These are phyloP conservation scores for Lophium mytilinum DNA, from an alignment of 495 filamentous ascomycete species.

Conservation along the genomic window DNA sequence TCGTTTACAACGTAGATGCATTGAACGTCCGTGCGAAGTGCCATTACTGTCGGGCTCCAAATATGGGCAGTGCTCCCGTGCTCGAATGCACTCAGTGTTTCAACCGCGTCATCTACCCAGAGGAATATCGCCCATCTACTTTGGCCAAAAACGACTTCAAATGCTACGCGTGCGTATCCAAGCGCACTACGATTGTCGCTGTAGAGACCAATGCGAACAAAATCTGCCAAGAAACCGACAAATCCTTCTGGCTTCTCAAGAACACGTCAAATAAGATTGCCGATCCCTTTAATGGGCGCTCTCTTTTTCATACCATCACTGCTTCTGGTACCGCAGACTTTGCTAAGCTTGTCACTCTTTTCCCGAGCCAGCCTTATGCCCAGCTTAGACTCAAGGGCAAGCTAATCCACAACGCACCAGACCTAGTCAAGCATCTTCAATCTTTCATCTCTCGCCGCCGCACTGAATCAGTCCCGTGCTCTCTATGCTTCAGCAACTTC, in stretches of 20 bases:
- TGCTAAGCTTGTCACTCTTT: slow-evolving; percentile 30
- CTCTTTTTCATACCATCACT: slow-evolving; percentile 35
- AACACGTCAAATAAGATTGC: slow-evolving; percentile 29
- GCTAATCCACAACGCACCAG: slow-evolving; percentile 33
- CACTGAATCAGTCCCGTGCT: slow-evolving; percentile 31
- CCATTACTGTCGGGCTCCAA: slow-evolving; percentile 35
- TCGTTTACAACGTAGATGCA: slow-evolving; percentile 35
- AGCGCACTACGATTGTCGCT: slow-evolving; percentile 28
- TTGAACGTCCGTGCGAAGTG: slow-evolving; percentile 40
- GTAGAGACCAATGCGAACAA: slow-evolving; percentile 28
- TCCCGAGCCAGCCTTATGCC: slow-evolving; percentile 20
- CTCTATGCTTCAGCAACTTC: slow-evolving; percentile 35
- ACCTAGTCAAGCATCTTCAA: slow-evolving; percentile 29
- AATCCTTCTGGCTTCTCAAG: slow-evolving; percentile 32
- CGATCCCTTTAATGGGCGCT: slow-evolving; percentile 33
- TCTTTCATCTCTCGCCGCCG: slow-evolving; percentile 31
- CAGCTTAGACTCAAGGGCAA: slow-evolving; percentile 33
- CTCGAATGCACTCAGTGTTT: slow-evolving; percentile 37
- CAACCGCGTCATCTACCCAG: slow-evolving; percentile 39
- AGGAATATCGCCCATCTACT: slow-evolving; percentile 29
- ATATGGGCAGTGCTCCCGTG: slow-evolving; percentile 20
- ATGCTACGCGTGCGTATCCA: slow-evolving; percentile 34
- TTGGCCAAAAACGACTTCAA: slow-evolving; percentile 27
- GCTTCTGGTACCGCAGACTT: slow-evolving; percentile 26
- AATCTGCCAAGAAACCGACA: slow-evolving; percentile 32